phyloP scores from a whole-genome alignment of 768 basidiomycete genomes.

The Hygrocybe coccinea region DNA sequence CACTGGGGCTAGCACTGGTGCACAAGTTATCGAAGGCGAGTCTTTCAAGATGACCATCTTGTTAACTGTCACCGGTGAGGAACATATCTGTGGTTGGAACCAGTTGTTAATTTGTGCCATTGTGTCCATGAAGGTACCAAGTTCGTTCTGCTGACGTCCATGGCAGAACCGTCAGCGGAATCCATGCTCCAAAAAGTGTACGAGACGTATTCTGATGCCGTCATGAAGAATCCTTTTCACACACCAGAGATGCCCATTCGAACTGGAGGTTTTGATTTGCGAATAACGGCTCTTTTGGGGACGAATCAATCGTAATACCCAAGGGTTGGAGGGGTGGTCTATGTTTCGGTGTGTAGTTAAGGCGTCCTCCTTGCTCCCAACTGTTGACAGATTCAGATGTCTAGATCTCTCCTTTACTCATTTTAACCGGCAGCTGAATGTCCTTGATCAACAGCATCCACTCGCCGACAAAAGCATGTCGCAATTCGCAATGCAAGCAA shows the following conservation, averaged over 20 bases:
- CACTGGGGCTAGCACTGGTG: slow-evolving; percentile 74
- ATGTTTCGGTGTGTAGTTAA: too few relatives aligned
- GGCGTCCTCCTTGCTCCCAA: too few relatives aligned
- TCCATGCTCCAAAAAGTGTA: slow-evolving; percentile 78
- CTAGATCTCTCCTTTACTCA: too few relatives aligned
- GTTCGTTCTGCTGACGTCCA: slow-evolving; percentile 86
- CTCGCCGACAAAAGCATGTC: too few relatives aligned
- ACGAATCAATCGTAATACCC: slow-evolving; percentile 27
- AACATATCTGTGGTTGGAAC: background rate
- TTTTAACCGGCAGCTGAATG: too few relatives aligned
- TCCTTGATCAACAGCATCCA: too few relatives aligned
- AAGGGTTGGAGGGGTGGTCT: background rate
- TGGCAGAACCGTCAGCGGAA: slow-evolving; percentile 66
- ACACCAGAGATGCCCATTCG: slow-evolving; percentile 99
- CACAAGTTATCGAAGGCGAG: slow-evolving; percentile 94
- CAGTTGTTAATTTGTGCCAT: too few relatives aligned
- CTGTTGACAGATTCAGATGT: too few relatives aligned
- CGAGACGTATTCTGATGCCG: slow-evolving; percentile 88
- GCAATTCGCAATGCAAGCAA: too few relatives aligned
- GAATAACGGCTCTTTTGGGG: slow-evolving; percentile 59
- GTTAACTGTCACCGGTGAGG: slow-evolving; percentile 81
- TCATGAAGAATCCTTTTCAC: slow-evolving; percentile 99
- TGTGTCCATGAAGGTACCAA: slow-evolving; percentile 71
- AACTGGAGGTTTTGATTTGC: slow-evolving; percentile 79
- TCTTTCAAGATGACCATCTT: slow-evolving; percentile 91